Conservation (phyloP, 306 rosid species). For the Medicago ruthenica region DNA sequence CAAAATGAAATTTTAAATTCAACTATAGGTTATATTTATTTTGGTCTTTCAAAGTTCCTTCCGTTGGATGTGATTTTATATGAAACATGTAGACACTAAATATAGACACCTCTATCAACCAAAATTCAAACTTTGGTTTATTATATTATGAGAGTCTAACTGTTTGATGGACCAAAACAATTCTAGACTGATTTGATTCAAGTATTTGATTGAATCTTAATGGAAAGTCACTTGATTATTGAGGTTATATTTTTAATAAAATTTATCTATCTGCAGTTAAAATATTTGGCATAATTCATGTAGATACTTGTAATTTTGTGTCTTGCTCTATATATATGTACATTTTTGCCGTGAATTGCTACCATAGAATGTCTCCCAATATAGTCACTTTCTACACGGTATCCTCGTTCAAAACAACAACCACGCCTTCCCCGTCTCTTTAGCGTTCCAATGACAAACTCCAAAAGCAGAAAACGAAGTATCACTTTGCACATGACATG, state of each 20-base stretch:
- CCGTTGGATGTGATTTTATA: too few relatives aligned
- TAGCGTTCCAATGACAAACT: background rate
- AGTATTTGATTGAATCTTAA: background rate
- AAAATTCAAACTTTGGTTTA: too few relatives aligned
- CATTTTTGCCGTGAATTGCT: background rate
- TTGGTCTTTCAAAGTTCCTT: too few relatives aligned
- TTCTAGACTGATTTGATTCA: background rate
- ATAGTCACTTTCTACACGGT: conserved; percentile 4
- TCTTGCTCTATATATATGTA: too few relatives aligned
- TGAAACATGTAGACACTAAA: too few relatives aligned
- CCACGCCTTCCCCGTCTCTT: background rate
- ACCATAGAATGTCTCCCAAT: conserved; percentile 42
- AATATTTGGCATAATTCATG: background rate
- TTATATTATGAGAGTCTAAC: too few relatives aligned
- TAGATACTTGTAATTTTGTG: background rate
- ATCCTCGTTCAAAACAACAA: conserved; percentile 22
- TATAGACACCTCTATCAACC: too few relatives aligned
- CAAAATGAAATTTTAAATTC: too few relatives aligned
- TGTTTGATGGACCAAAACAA: background rate
- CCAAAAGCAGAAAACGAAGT: conserved; percentile 11
- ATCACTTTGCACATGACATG: conserved; percentile 39
- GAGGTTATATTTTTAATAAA: background rate
- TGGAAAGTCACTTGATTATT: background rate
- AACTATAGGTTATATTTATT: too few relatives aligned
- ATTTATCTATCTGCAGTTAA: background rate